A percentile compares a stretch with the other conserved stretches of the same genome.
phyloP scores from a whole-genome alignment of 805 yeast genomes.

The Lachancea mirantina region DNA sequence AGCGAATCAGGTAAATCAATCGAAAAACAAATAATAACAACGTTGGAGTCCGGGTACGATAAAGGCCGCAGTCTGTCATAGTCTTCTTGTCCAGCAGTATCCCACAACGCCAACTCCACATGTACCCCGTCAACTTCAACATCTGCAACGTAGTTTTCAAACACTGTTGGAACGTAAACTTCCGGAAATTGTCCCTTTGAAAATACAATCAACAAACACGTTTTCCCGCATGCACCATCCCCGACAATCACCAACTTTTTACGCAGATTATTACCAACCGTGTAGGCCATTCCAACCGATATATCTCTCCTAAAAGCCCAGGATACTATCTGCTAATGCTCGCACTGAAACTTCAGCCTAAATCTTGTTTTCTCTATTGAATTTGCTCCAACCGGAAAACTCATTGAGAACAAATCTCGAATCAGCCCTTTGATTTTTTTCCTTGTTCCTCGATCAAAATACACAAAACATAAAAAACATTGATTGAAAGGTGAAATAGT shows the following conservation, averaged over 20 bases:
- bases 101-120: conserved; percentile 93
- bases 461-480: too few relatives aligned
- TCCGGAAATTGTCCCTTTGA: conserved; percentile 90
- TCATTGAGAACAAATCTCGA: too few relatives aligned
- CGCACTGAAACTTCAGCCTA: too few relatives aligned
- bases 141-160: conserved; percentile 95
- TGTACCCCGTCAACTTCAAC: conserved; percentile 87
- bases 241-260: conserved; percentile 91
- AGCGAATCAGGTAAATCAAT: conserved; percentile 87
- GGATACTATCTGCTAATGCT: too few relatives aligned
- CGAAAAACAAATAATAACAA: conserved; percentile 84
- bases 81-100: conserved; percentile 98
- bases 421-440: too few relatives aligned
- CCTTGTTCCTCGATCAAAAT: too few relatives aligned
- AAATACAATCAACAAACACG: conserved; percentile 80
- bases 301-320: too few relatives aligned
- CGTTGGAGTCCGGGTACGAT: conserved; percentile 89
- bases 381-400: too few relatives aligned
- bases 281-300: too few relatives aligned
- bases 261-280: too few relatives aligned
- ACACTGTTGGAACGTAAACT: conserved; percentile 92
- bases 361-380: too few relatives aligned
- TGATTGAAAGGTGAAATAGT: too few relatives aligned
- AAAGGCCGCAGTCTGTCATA: conserved; percentile 89
- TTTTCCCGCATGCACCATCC: conserved; percentile 97